Conservation (phyloP, 163 green algal genomes). For the Smithsoniella earleae region DNA sequence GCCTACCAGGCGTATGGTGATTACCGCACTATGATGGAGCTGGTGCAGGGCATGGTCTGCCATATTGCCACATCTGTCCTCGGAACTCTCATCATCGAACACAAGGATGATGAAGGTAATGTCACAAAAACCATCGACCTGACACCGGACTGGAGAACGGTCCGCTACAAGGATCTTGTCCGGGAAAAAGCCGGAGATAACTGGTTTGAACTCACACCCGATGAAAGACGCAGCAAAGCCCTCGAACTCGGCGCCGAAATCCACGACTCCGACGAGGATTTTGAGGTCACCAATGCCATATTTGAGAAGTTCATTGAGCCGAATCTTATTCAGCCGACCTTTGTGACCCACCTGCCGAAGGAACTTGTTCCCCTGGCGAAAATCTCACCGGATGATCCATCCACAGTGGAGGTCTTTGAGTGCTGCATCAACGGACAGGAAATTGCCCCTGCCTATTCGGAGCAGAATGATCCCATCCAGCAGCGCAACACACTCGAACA, state of each 20-base stretch:
- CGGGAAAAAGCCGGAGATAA: conserved; percentile 62
- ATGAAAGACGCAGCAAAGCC: conserved; percentile 52
- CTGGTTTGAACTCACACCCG: conserved; percentile 62
- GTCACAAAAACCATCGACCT: conserved; percentile 88
- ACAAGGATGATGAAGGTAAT: conserved; percentile 83
- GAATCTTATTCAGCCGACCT: conserved; percentile 86
- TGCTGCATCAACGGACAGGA: conserved; percentile 91
- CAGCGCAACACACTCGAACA: conserved; percentile 82
- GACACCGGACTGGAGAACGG: conserved; percentile 74
- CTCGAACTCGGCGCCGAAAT: conserved; percentile 54
- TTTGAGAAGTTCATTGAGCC: conserved; percentile 93
- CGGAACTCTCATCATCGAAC: conserved; percentile 83
- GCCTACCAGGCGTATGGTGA: conserved; percentile 96
- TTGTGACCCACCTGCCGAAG: conserved; percentile 97
- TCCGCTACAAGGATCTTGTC: conserved; percentile 64
- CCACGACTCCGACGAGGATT: no score
- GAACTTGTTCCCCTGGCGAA: conserved; percentile 96
- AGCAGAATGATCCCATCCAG: conserved; percentile 90
- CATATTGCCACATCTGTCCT: conserved; percentile 82
- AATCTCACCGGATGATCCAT: conserved; percentile 76
- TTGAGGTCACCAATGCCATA: no score
- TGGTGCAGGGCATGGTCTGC: conserved; percentile 90
- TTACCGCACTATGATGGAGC: conserved; percentile 92
- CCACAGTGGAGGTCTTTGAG: conserved; percentile 94
- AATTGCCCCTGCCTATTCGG: conserved; percentile 93